These are phyloP conservation scores for Apostasia ramifera DNA, from an alignment of 106 monocot species.

Conservation along the genomic window DNA sequence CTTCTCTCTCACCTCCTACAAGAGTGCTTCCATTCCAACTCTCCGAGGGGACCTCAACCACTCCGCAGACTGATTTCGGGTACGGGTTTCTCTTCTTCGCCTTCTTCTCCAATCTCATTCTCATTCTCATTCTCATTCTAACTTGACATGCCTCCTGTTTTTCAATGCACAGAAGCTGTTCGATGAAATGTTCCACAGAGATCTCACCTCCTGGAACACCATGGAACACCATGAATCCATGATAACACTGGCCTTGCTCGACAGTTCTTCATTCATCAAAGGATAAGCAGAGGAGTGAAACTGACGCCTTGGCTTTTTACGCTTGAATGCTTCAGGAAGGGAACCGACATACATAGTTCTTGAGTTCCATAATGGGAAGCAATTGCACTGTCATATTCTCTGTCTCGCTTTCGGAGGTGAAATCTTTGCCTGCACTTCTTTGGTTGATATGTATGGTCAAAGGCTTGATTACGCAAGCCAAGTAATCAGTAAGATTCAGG, in stretches of 20 bases:
- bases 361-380: slow-evolving; percentile 2
- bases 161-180: not conserved
- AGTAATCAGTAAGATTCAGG: not conserved
- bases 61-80: not conserved
- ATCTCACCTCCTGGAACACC: slow-evolving; percentile 1
- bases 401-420: not conserved
- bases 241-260: not conserved
- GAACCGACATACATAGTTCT: not conserved
- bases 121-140: not conserved
- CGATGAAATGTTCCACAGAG: not conserved
- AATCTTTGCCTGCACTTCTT: slow-evolving; percentile 3
- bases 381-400: not conserved
- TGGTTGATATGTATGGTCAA: slow-evolving; percentile 5
- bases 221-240: not conserved
- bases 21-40: not conserved
- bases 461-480: not conserved
- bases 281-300: not conserved
- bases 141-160: not conserved
- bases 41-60: not conserved
- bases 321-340: slow-evolving; percentile 1
- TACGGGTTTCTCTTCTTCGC: not conserved
- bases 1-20: not conserved
- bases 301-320: not conserved
- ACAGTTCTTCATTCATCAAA: slow-evolving; percentile 1
- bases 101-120: not conserved